phyloP scores from a whole-genome alignment of 345 rosid genomes.

The rapeseed (Brassica napus) region DNA sequence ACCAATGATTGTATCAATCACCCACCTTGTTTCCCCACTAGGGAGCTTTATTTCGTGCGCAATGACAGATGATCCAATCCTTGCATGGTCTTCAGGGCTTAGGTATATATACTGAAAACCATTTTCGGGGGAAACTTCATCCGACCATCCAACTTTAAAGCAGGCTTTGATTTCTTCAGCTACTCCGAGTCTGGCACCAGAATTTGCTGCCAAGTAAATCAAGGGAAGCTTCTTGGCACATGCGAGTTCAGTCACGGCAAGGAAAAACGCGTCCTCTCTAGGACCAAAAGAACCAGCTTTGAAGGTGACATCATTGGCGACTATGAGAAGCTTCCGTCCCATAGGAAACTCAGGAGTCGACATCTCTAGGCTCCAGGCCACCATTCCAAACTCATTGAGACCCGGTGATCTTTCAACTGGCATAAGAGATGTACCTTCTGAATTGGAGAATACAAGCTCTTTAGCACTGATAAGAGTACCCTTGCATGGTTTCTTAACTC shows the following conservation, averaged over 20 bases:
- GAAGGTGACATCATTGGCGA: conserved; percentile 93
- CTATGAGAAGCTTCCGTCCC: conserved; percentile 80
- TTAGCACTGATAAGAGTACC: conserved; percentile 56
- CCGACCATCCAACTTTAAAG: conserved; percentile 95
- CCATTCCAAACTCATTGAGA: conserved; percentile 93
- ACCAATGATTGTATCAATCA: conserved; percentile 90
- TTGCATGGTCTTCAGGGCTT: conserved; percentile 71
- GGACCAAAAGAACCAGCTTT: conserved; percentile 99
- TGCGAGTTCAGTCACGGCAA: conserved; percentile 90
- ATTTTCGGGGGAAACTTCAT: conserved; percentile 79
- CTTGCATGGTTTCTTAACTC: conserved; percentile 50
- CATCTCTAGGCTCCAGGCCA: conserved; percentile 95
- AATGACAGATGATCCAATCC: conserved; percentile 76
- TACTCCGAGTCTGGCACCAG: conserved; percentile 97
- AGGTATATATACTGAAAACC: conserved; percentile 92
- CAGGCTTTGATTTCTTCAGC: conserved; percentile 94
- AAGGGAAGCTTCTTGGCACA: conserved; percentile 85
- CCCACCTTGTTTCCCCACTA: conserved; percentile 85
- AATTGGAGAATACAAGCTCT: conserved; percentile 80
- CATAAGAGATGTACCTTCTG: conserved; percentile 68
- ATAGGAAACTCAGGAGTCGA: conserved; percentile 90
- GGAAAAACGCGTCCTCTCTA: conserved; percentile 96
- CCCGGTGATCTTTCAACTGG: conserved; percentile 66
- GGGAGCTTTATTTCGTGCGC: conserved; percentile 81
- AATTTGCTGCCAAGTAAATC: conserved; percentile 96